These are phyloP conservation scores for Beta lomatogona DNA, from an alignment of 179 eudicot genomes.

Conservation along the genomic window DNA sequence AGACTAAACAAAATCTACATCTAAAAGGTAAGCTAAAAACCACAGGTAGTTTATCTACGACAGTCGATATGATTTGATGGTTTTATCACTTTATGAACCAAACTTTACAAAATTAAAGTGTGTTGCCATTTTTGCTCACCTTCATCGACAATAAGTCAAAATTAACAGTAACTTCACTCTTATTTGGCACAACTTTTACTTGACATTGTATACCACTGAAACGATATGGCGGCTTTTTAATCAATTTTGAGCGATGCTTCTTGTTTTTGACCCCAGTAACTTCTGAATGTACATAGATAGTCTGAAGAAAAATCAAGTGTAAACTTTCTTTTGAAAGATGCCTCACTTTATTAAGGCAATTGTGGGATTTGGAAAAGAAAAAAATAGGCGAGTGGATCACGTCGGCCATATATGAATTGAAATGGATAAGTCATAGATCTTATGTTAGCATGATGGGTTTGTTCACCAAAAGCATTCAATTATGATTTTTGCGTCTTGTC, in stretches of 20 bases:
- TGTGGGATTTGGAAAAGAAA: neutral
- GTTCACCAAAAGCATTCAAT: too few species aligned
- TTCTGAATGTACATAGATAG: neutral
- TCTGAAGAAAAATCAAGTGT: too few species aligned
- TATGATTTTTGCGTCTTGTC: too few species aligned
- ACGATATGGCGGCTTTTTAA: neutral
- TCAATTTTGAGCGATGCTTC: neutral
- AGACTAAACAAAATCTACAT: neutral
- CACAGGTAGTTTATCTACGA: neutral
- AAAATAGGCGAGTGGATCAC: neutral
- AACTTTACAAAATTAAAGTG: neutral
- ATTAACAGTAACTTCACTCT: neutral
- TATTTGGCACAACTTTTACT: neutral
- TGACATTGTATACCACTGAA: neutral
- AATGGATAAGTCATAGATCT: neutral
- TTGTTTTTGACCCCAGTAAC: neutral
- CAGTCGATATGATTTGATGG: neutral
- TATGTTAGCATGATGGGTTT: too few species aligned
- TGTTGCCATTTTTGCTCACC: conserved; percentile 17
- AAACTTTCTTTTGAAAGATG: neutral
- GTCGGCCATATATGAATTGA: conserved; percentile 4
- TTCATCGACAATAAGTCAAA: neutral
- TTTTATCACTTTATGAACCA: neutral
- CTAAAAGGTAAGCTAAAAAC: neutral
- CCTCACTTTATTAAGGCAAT: conserved; percentile 26